These are phyloP conservation scores for Aspergillus luchuensis DNA, from an alignment of 2,329 filamentous ascomycete species.

Conservation along the genomic window DNA sequence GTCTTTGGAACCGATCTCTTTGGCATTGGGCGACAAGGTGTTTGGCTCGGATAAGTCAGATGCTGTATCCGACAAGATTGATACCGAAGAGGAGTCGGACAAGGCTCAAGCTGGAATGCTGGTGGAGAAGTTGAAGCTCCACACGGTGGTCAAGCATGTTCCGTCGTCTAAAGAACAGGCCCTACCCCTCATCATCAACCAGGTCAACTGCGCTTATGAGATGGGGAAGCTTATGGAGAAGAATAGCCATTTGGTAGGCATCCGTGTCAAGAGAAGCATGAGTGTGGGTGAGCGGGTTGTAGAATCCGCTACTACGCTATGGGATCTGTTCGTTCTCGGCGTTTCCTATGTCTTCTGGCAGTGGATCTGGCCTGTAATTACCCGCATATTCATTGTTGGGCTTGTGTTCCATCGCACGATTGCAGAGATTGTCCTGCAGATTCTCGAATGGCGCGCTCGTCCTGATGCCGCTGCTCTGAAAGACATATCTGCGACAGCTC, in stretches of 20 bases:
- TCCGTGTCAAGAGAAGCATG: constrained; percentile 76
- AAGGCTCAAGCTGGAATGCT: constrained; percentile 67
- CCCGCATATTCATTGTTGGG: constrained; percentile 71
- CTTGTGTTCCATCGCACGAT: constrained; percentile 77
- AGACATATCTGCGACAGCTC: constrained; percentile 92
- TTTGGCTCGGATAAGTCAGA: constrained; percentile 38
- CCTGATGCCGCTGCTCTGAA: constrained; percentile 83
- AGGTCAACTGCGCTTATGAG: constrained; percentile 95
- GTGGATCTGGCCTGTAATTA: constrained; percentile 77
- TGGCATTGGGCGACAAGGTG: constrained; percentile 77
- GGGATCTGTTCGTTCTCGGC: constrained; percentile 70
- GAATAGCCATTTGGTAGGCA: constrained; percentile 82
- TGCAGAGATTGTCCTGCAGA: constrained; percentile 74
- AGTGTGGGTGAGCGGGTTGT: constrained; percentile 95
- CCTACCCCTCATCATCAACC: constrained; percentile 78
- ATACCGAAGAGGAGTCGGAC: constrained; percentile 71
- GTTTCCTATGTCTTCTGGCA: constrained; percentile 70
- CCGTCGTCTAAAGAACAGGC: constrained; percentile 81
- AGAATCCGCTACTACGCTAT: constrained; percentile 84
- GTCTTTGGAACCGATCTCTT: constrained; percentile 82
- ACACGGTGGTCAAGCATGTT: constrained; percentile 76
- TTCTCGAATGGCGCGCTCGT: constrained; percentile 82
- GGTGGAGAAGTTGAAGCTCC: constrained; percentile 82
- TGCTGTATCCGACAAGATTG: constrained; percentile 57
- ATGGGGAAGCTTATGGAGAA: constrained; percentile 82